phyloP scores from a whole-genome alignment of 75 land plant species.

The Pinus albicaulis region DNA sequence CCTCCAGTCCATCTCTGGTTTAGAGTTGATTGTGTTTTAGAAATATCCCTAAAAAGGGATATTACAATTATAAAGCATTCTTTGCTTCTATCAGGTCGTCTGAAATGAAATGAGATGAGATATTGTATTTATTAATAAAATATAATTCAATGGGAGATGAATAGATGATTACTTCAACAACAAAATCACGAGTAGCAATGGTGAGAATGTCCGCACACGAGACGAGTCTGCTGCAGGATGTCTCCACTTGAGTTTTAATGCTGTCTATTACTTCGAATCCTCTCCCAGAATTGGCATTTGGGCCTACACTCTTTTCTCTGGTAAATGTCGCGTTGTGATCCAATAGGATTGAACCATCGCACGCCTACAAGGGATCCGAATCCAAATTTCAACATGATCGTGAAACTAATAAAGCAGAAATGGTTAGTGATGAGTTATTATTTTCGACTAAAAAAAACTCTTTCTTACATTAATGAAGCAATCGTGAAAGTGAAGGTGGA shows the following conservation, averaged over 20 bases:
- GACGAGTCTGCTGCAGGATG: constrained; percentile 15
- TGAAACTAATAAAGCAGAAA: no score
- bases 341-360: constrained; percentile 19
- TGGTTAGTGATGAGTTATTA: background rate
- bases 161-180: constrained; percentile 7
- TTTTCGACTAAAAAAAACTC: background rate
- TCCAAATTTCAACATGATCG: no score
- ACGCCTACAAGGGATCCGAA: constrained; percentile 6
- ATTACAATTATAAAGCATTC: background rate
- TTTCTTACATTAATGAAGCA: constrained; percentile 28
- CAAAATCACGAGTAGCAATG: constrained; percentile 19
- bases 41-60: no score
- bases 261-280: constrained; percentile 20
- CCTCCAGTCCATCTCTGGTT: no score
- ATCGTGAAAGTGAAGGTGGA: constrained; percentile 32
- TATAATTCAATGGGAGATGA: background rate
- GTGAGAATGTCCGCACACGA: constrained; percentile 25
- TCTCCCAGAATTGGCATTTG: constrained; percentile 14
- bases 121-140: background rate
- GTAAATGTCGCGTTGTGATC: constrained; percentile 4
- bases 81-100: no score
- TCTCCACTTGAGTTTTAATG: constrained; percentile 9
- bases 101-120: no score
- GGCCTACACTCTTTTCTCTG: constrained; percentile 14
- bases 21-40: no score